phyloP scores from a whole-genome alignment of 129 eudicot species.

The Ambrosia trifida region DNA sequence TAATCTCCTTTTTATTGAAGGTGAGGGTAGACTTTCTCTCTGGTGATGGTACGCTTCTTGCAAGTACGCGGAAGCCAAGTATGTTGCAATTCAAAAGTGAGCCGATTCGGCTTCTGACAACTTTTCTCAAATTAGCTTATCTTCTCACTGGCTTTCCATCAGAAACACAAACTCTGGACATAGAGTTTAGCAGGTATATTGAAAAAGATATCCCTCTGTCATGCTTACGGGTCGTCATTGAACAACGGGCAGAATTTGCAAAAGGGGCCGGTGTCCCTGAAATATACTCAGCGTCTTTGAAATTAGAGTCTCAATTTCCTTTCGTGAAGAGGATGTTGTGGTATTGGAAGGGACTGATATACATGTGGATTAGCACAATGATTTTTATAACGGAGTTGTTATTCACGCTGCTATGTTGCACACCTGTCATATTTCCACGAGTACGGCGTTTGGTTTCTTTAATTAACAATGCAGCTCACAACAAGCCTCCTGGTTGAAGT shows the following conservation, averaged over 20 bases:
- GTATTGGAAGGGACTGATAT: constrained; percentile 73
- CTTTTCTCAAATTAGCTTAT: constrained; percentile 62
- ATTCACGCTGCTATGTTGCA: constrained; percentile 65
- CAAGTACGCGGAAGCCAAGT: constrained; percentile 64
- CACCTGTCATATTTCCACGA: constrained; percentile 52
- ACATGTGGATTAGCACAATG: constrained; percentile 58
- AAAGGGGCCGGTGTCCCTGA: constrained; percentile 78
- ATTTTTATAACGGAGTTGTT: constrained; percentile 61
- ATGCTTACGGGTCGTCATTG: constrained; percentile 62
- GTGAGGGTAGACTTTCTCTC: constrained; percentile 82
- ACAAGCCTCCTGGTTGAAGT: constrained; percentile 30
- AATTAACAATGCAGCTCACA: constrained; percentile 10
- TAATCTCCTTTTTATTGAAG: constrained; percentile 36
- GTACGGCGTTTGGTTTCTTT: constrained; percentile 38
- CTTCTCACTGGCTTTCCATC: constrained; percentile 72
- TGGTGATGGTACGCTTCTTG: constrained; percentile 50
- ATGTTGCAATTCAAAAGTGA: constrained; percentile 75
- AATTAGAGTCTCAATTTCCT: constrained; percentile 71
- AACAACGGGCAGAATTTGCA: constrained; percentile 73
- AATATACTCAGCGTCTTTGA: constrained; percentile 62
- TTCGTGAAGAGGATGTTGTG: constrained; percentile 64
- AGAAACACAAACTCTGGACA: constrained; percentile 67
- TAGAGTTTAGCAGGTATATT: constrained; percentile 53
- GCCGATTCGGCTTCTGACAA: constrained; percentile 62
- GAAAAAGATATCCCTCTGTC: constrained; percentile 57